Conservation (phyloP, 768 basidiomycete species). For the Tulasnella calospora region DNA sequence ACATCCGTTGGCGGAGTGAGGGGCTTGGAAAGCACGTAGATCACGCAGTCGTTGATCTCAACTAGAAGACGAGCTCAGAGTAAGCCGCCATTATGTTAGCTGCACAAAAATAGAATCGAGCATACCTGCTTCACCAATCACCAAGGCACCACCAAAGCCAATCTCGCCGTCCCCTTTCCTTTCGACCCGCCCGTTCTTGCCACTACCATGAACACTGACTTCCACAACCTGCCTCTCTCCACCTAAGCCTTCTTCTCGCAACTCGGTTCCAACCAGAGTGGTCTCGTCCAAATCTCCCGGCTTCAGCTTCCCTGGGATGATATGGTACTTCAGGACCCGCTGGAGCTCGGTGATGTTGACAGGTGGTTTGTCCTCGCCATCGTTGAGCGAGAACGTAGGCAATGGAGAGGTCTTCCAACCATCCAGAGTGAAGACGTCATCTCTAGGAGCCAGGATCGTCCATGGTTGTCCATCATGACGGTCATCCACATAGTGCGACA, state of each 20-base stretch:
- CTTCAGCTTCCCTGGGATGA: conserved; percentile 75
- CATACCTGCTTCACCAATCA: conserved; percentile 69
- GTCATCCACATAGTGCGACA: conserved; percentile 44
- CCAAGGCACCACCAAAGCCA: conserved; percentile 75
- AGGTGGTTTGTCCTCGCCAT: conserved; percentile 48
- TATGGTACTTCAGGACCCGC: conserved; percentile 79
- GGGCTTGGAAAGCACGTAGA: conserved; percentile 85
- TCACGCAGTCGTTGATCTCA: conserved; percentile 65
- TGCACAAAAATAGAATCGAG: conserved; percentile 20
- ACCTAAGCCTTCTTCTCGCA: conserved; percentile 65
- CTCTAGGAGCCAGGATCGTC: conserved; percentile 87
- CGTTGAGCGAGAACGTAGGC: conserved; percentile 42
- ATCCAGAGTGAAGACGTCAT: conserved; percentile 61
- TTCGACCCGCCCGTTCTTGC: conserved; percentile 32
- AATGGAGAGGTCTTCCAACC: conserved; percentile 42
- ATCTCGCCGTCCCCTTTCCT: conserved; percentile 52
- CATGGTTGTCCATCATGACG: conserved; percentile 29
- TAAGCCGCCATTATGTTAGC: not conserved
- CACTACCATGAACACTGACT: conserved; percentile 49
- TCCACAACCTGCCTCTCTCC: conserved; percentile 65
- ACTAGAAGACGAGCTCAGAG: conserved; percentile 43
- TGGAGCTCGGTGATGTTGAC: conserved; percentile 51
- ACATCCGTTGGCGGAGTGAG: conserved; percentile 77
- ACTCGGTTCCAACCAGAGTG: conserved; percentile 72
- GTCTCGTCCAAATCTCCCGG: conserved; percentile 65